Conservation (phyloP, 805 yeast species). For the Ascoidea asiatica region DNA sequence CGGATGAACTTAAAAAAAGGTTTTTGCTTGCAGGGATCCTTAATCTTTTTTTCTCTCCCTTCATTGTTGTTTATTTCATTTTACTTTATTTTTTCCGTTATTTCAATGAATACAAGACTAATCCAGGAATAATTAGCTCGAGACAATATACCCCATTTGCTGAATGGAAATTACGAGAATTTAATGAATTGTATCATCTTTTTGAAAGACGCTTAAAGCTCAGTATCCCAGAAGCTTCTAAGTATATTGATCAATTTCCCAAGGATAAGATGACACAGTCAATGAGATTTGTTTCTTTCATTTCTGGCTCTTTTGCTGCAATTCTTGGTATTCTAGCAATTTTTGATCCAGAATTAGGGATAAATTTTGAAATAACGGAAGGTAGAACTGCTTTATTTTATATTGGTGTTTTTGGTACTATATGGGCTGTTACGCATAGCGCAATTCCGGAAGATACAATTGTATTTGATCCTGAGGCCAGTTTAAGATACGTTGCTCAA, state of each 20-base stretch:
- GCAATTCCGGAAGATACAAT: slow-evolving; percentile 40
- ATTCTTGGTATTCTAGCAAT: slow-evolving; percentile 66
- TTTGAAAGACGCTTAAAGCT: slow-evolving; percentile 68
- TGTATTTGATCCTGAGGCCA: slow-evolving; percentile 91
- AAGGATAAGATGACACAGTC: slow-evolving; percentile 50
- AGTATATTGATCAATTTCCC: slow-evolving; percentile 86
- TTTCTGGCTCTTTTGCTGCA: slow-evolving; percentile 83
- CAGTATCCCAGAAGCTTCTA: slow-evolving; percentile 67
- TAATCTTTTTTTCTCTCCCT: slow-evolving; percentile 74
- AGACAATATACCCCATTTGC: slow-evolving; percentile 91
- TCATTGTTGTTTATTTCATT: slow-evolving; percentile 71
- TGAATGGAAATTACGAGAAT: slow-evolving; percentile 89
- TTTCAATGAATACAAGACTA: slow-evolving; percentile 82
- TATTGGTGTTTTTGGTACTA: slow-evolving; percentile 75
- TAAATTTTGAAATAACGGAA: slow-evolving; percentile 76
- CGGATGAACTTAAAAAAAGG: slow-evolving; percentile 61
- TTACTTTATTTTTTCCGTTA: slow-evolving; percentile 78
- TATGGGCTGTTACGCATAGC: slow-evolving; percentile 73
- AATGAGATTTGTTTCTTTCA: slow-evolving; percentile 50
- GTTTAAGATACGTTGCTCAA: slow-evolving; percentile 65
- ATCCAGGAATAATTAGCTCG: slow-evolving; percentile 71
- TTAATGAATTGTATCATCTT: slow-evolving; percentile 83
- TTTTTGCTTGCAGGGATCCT: slow-evolving; percentile 81
- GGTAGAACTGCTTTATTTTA: slow-evolving; percentile 78
- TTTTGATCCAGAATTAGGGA: slow-evolving; percentile 80